phyloP scores from a whole-genome alignment of 2,329 filamentous ascomycete species.

The Cordyceps javanica region DNA sequence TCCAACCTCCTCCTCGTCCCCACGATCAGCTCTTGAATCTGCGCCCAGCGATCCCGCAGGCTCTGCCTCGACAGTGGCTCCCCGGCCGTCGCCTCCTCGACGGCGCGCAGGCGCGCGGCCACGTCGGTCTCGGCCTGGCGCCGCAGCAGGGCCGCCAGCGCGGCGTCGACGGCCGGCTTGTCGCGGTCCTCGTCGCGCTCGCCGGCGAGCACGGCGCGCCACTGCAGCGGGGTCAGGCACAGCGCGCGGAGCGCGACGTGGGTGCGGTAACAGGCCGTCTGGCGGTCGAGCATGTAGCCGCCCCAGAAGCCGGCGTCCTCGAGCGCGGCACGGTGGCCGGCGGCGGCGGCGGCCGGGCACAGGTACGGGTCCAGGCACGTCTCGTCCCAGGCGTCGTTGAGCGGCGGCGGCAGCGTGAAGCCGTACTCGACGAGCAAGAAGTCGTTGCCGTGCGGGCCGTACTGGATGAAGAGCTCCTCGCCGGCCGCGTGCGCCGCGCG shows the following conservation, averaged over 20 bases:
- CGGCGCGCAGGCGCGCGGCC: slow-evolving; percentile 23
- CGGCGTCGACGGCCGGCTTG: slow-evolving; percentile 28
- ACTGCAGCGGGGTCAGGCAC: slow-evolving; percentile 31
- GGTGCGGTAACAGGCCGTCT: slow-evolving; percentile 48
- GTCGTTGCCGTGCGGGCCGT: slow-evolving; percentile 65
- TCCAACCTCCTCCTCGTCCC: slow-evolving; percentile 22
- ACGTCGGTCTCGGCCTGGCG: slow-evolving; percentile 29
- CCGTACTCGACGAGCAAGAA: slow-evolving; percentile 64
- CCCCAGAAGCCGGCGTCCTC: slow-evolving; percentile 43
- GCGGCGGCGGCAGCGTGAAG: slow-evolving; percentile 36
- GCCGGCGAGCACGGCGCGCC: slow-evolving; percentile 39
- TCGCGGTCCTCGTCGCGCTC: slow-evolving; percentile 41
- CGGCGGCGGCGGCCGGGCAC: slow-evolving; percentile 29
- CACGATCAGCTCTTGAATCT: slow-evolving; percentile 31
- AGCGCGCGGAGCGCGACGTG: slow-evolving; percentile 44
- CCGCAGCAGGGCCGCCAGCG: slow-evolving; percentile 33
- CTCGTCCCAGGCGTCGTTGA: slow-evolving; percentile 46
- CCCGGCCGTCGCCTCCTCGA: slow-evolving; percentile 25
- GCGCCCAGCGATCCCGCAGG: slow-evolving; percentile 26
- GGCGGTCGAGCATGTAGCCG: slow-evolving; percentile 44
- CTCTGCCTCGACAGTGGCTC: slow-evolving; percentile 15
- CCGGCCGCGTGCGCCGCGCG: slow-evolving; percentile 44
- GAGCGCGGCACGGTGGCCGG: slow-evolving; percentile 31
- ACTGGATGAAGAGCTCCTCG: slow-evolving; percentile 62
- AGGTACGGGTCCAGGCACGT: slow-evolving; percentile 41